These are phyloP conservation scores for Choiromyces venosus DNA, from an alignment of 495 filamentous ascomycete genomes.

Conservation along the genomic window DNA sequence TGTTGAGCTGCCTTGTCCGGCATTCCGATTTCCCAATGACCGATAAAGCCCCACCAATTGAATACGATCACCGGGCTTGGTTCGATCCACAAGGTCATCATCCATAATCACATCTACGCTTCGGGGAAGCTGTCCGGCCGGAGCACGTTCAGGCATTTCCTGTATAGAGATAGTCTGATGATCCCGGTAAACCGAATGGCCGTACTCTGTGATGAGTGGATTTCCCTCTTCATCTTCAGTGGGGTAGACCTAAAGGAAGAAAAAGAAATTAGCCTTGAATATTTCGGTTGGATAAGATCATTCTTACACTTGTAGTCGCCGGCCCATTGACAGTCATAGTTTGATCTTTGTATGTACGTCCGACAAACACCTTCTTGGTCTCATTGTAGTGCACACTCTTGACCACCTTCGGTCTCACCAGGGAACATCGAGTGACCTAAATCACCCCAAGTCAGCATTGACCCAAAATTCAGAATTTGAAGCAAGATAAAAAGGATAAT, in stretches of 20 bases:
- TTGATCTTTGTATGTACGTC: conserved; percentile 85
- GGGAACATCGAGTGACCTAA: conserved; percentile 75
- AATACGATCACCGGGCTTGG: conserved; percentile 92
- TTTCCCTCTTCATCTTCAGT: conserved; percentile 83
- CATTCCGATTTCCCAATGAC: conserved; percentile 89
- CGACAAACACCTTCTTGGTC: conserved; percentile 71
- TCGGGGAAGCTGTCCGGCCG: conserved; percentile 89
- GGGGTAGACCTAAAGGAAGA: conserved; percentile 61
- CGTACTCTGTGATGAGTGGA: conserved; percentile 86
- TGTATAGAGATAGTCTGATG: conserved; percentile 98
- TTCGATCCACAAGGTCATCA: conserved; percentile 89
- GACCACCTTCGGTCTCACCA: conserved; percentile 92
- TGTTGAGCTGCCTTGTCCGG: conserved; percentile 73
- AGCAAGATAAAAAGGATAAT: neutral
- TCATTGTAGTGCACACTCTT: conserved; percentile 97
- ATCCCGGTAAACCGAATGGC: conserved; percentile 89
- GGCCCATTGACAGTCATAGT: conserved; percentile 90
- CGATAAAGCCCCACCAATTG: conserved; percentile 93
- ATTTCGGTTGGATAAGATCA: neutral
- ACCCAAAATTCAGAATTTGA: neutral
- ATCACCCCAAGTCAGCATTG: conserved; percentile 11
- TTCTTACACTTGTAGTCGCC: conserved; percentile 56
- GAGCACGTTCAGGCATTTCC: conserved; percentile 97
- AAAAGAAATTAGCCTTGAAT: neutral
- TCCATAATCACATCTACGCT: conserved; percentile 98